phyloP scores from a whole-genome alignment of 345 rosid genomes.

The Erodium maritimum region DNA sequence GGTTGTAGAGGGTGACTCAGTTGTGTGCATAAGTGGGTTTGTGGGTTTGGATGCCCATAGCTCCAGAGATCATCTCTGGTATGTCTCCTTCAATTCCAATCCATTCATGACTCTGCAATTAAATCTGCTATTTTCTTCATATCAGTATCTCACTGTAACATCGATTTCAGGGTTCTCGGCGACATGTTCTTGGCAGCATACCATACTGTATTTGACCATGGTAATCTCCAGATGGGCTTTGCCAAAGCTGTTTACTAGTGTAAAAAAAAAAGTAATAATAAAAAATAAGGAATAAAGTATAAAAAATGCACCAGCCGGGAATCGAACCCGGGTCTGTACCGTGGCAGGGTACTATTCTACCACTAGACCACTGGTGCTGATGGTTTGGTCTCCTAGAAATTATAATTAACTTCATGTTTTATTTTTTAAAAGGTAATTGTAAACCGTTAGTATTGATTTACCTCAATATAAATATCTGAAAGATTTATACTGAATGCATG shows the following conservation, averaged over 20 bases:
- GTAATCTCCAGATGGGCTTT: constrained; percentile 39
- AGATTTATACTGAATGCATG: too few species aligned
- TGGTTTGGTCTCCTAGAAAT: too few species aligned
- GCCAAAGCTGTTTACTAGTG: constrained; percentile 25
- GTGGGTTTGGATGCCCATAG: constrained; percentile 24
- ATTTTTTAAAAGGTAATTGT: too few species aligned
- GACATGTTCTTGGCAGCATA: constrained; percentile 42
- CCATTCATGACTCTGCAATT: not conserved
- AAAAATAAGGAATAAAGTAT: too few species aligned
- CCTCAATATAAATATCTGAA: too few species aligned
- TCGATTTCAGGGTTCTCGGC: constrained; percentile 42
- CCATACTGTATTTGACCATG: constrained; percentile 50
- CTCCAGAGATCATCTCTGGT: constrained; percentile 41
- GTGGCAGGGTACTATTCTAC: too few species aligned
- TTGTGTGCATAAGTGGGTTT: constrained; percentile 42
- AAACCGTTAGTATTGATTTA: too few species aligned
- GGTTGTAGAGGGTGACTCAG: constrained; percentile 22
- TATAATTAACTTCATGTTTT: too few species aligned
- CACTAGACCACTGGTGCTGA: too few species aligned
- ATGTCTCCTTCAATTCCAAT: not conserved
- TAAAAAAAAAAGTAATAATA: too few species aligned
- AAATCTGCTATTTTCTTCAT: too few species aligned
- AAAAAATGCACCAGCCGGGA: not conserved
- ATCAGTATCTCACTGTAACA: not conserved
- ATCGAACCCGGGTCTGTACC: not conserved